phyloP scores from a whole-genome alignment of 768 basidiomycete species.

The Vararia minispora region DNA sequence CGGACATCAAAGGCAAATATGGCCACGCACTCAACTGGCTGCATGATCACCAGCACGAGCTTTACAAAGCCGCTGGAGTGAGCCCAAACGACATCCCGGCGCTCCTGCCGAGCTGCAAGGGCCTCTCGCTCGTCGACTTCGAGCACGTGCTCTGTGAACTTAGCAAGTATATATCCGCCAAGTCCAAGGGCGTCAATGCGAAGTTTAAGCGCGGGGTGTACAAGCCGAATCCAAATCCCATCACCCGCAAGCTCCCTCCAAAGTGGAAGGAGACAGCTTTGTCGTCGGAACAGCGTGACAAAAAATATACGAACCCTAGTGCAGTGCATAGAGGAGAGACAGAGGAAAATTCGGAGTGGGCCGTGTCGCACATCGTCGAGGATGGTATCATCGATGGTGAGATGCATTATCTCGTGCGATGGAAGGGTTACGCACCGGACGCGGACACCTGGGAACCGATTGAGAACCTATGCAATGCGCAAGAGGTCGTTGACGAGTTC shows the following conservation, averaged over 20 bases:
- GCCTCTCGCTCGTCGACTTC: constrained; percentile 54
- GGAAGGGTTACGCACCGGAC: constrained; percentile 19
- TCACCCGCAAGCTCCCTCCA: constrained; percentile 17
- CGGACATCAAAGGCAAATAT: constrained; percentile 29
- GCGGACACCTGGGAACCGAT: constrained; percentile 19
- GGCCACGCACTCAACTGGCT: constrained; percentile 56
- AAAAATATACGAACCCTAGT: constrained; percentile 7
- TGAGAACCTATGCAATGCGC: constrained; percentile 15
- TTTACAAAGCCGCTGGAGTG: constrained; percentile 47
- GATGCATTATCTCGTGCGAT: constrained; percentile 18
- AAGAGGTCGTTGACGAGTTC: constrained; percentile 14
- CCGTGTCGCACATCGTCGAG: constrained; percentile 23
- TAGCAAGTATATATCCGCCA: constrained; percentile 63
- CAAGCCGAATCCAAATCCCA: constrained; percentile 12
- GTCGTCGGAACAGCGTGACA: constrained; percentile 3
- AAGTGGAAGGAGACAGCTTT: constrained; percentile 14
- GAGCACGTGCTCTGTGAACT: constrained; percentile 75
- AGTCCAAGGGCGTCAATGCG: constrained; percentile 32
- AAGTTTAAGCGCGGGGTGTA: constrained; percentile 19
- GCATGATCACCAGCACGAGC: constrained; percentile 41
- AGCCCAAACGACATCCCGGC: constrained; percentile 16
- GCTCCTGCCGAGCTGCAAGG: constrained; percentile 11
- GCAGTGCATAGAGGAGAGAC: constrained; percentile 12
- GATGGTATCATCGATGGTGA: constrained; percentile 5
- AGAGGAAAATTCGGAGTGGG: constrained; percentile 16